Conservation (phyloP, 192 early-diverging fungal species). For the Entomortierella beljakovae region DNA sequence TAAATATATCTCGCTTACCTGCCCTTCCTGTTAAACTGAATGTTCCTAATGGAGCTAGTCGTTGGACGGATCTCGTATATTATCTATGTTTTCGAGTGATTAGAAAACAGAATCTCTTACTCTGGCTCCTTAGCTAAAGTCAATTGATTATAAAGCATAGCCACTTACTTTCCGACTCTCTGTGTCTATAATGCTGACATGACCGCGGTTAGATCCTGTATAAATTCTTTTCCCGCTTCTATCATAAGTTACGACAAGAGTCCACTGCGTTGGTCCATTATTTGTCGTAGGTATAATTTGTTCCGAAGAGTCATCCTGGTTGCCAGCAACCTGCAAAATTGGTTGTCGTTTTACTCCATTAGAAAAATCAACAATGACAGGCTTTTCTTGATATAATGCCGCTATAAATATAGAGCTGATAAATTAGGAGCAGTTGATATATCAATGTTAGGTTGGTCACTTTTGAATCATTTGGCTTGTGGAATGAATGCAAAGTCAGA, state of each 20-base stretch:
- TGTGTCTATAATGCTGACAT: conserved; percentile 69
- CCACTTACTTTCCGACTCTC: conserved; percentile 62
- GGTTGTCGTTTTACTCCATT: conserved; percentile 42
- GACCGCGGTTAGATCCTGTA: conserved; percentile 76
- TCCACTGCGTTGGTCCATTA: conserved; percentile 22
- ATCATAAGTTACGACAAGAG: conserved; percentile 50
- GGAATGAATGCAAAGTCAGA: not conserved
- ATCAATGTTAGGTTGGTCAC: conserved; percentile 4
- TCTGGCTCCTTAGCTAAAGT: not conserved
- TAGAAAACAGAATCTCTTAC: not conserved
- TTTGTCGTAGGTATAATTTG: conserved; percentile 19
- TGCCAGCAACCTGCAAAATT: conserved; percentile 7
- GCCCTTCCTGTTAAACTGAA: conserved; percentile 75
- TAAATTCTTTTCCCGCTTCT: conserved; percentile 65
- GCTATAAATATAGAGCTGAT: conserved; percentile 63
- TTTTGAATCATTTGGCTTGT: not conserved
- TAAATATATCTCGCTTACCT: too few species aligned
- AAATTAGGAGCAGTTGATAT: conserved; percentile 55
- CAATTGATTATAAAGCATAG: not conserved
- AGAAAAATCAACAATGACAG: conserved; percentile 60
- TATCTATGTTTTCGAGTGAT: conserved; percentile 1
- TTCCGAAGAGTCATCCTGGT: conserved; percentile 11
- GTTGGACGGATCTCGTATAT: conserved; percentile 48
- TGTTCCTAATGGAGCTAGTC: conserved; percentile 64
- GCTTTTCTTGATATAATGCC: conserved; percentile 60